phyloP scores from a whole-genome alignment of 106 monocot species.

The Dactylorhiza incarnata region DNA sequence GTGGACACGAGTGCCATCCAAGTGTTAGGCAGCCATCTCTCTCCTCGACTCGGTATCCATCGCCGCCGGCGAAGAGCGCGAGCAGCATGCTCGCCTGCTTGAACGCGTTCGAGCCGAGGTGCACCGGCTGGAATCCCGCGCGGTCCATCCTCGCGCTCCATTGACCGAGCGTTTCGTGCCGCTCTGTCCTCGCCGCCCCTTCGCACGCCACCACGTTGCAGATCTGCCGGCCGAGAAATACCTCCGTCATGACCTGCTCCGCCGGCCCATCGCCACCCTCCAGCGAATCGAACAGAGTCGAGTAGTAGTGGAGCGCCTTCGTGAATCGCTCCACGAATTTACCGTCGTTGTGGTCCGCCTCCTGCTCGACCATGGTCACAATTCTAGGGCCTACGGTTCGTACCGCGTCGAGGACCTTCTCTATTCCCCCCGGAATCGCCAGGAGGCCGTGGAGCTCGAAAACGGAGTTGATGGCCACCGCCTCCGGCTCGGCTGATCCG shows the following conservation, averaged over 20 bases:
- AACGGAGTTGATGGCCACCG: slow-evolving; percentile 46
- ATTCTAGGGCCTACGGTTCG: slow-evolving; percentile 34
- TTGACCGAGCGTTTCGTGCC: slow-evolving; percentile 52
- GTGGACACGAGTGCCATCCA: slow-evolving; percentile 57
- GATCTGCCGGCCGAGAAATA: slow-evolving; percentile 57
- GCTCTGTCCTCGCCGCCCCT: slow-evolving; percentile 43
- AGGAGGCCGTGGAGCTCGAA: slow-evolving; percentile 55
- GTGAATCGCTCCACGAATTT: slow-evolving; percentile 53
- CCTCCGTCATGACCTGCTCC: slow-evolving; percentile 50
- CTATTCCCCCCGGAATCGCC: slow-evolving; percentile 28
- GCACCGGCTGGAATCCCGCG: slow-evolving; percentile 47
- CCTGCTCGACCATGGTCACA: slow-evolving; percentile 51
- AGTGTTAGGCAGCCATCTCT: slow-evolving; percentile 53
- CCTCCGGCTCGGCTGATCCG: slow-evolving; percentile 15
- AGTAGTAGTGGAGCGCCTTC: slow-evolving; percentile 67
- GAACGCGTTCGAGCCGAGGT: slow-evolving; percentile 57
- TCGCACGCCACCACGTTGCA: slow-evolving; percentile 69
- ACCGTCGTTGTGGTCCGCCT: slow-evolving; percentile 52
- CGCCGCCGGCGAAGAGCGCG: slow-evolving; percentile 39
- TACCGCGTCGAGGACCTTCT: slow-evolving; percentile 30
- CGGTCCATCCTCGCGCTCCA: slow-evolving; percentile 31
- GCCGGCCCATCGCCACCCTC: slow-evolving; percentile 16
- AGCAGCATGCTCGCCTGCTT: slow-evolving; percentile 71
- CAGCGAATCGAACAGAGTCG: slow-evolving; percentile 67
- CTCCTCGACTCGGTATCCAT: slow-evolving; percentile 57